Base-by-base conservation (phyloP, 768 basidiomycete genomes). In the Boletus rex-veris region DNA sequence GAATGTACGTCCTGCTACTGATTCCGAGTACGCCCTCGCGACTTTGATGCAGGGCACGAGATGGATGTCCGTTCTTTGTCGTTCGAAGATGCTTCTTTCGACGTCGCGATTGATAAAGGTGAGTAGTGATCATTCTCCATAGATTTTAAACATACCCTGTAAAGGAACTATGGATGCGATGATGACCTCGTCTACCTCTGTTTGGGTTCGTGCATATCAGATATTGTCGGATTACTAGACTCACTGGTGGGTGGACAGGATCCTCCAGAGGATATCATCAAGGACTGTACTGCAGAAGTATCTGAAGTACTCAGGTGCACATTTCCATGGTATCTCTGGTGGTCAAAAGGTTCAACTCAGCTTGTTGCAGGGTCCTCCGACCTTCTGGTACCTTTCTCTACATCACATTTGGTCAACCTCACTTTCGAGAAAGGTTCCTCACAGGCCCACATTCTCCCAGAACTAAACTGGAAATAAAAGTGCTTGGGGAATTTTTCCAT, bases 321-420 rank as follows among this genome's bases (percentile, higher is more conserved):
- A 12, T 40, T 15, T 36, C 11, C 9, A 7, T 36, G 18, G 21
- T 36, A 21, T 21, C 2, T 2, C 15, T 4, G 14, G 21, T 48
- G 21, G 18, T 45, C 26, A 19, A 35, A 19, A 37, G 21, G 38
- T 21, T 40, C 19, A 42, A 8, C 31, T 35, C 18, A 18, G 45
- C 12, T 14, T 37, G 44, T 18, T 15, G 2, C 57, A 90, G 89
- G 59, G 81, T 90, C 8, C 78, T 92, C 18, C 78, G 78, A n/a
- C 65, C 71, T n/a, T 71, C 56, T 2, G 86, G 88, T 0, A 58
- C 74, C 3, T 90, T 92, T 69, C 69, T 93, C 43, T 92, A 92
- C 67, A 71, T 93, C 53, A 93, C 91, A 5, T 92, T 93, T 59
- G 92, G 91, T 5, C 92, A 93, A 65, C 92, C 92, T 1, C 92